Percentiles rank a stretch among this genome's conserved stretches.
Conservation (phyloP, 2,329 filamentous ascomycete genomes). For the Cercospora nicotianae region DNA sequence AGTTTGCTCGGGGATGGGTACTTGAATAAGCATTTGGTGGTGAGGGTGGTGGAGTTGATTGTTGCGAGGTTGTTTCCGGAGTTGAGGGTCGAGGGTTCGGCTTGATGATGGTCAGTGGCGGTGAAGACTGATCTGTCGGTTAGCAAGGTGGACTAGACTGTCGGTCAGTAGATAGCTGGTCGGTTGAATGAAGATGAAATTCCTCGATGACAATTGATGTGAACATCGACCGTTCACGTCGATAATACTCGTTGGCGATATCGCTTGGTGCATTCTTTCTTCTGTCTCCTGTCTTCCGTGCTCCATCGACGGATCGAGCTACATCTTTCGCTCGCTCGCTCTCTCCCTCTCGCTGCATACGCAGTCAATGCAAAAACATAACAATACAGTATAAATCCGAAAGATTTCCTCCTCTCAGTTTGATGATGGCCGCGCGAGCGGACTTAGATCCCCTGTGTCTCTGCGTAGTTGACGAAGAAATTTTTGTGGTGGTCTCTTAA, state of each 20-base stretch:
- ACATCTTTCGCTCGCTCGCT: not conserved
- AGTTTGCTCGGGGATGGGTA: slow-evolving; percentile 73
- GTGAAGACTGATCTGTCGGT: not conserved
- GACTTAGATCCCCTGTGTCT: not conserved
- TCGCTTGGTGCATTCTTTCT: not conserved
- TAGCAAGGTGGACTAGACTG: slow-evolving; percentile 39
- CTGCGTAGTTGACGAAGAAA: not conserved
- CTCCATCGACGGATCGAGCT: not conserved
- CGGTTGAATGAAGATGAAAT: not conserved
- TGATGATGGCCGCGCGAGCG: slow-evolving; percentile 1
- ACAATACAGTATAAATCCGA: slow-evolving; percentile 1
- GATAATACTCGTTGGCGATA: not conserved
- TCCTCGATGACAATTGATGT: not conserved
- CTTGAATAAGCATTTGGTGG: slow-evolving; percentile 90
- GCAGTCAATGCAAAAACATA: not conserved
- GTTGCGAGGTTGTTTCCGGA: slow-evolving; percentile 85
- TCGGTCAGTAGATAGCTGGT: slow-evolving; percentile 37
- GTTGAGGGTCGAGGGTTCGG: slow-evolving; percentile 46
- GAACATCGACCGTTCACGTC: not conserved
- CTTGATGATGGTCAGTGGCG: not conserved
- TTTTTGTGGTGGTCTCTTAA: not conserved
- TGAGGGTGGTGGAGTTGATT: slow-evolving; percentile 75
- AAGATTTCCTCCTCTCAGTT: not conserved
- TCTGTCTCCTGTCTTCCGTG: not conserved
- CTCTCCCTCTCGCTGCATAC: not conserved